Conservation (phyloP, 2,329 filamentous ascomycete species). For the Dactylonectria estremocensis region DNA sequence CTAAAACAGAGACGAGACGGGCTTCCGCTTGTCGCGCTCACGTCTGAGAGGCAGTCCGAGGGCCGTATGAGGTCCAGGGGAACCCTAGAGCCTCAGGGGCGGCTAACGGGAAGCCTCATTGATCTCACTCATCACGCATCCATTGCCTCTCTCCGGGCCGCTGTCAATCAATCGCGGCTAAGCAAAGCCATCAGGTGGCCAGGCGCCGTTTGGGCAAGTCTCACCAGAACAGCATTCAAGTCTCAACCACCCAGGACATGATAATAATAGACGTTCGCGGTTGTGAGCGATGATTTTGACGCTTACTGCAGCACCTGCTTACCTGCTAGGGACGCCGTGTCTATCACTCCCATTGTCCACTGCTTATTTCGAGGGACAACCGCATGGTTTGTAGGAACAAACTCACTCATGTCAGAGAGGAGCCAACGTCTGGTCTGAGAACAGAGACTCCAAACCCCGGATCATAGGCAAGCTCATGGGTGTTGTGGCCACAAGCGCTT, state of each 20-base stretch:
- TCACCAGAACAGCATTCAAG: slow-evolving; percentile 33
- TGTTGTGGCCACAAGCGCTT: not conserved
- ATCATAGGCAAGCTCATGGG: slow-evolving; percentile 1
- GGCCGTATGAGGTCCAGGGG: slow-evolving; percentile 14
- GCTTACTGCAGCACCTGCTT: slow-evolving; percentile 2
- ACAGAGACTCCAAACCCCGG: not conserved
- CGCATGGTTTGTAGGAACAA: not conserved
- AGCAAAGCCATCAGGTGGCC: slow-evolving; percentile 4
- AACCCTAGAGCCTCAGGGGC: slow-evolving; percentile 23
- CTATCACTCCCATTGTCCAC: not conserved
- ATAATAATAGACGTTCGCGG: not conserved
- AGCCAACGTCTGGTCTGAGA: not conserved
- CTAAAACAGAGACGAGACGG: slow-evolving; percentile 2
- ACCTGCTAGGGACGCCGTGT: slow-evolving; percentile 1
- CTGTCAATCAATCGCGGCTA: slow-evolving; percentile 7
- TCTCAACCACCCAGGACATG: slow-evolving; percentile 36
- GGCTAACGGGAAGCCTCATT: slow-evolving; percentile 17
- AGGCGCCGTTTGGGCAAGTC: slow-evolving; percentile 36
- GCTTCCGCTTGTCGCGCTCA: not conserved
- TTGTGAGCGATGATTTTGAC: slow-evolving; percentile 1
- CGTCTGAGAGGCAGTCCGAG: slow-evolving; percentile 9
- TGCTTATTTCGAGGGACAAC: not conserved
- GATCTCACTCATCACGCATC: slow-evolving; percentile 19
- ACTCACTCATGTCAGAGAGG: slow-evolving; percentile 1
- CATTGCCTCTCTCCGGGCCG: not conserved